Evolutionary conservation across 1,284 basidiomycete genomes (phyloP).

Genomic region (Cutaneotrichosporon cyanovorans): DNA sequence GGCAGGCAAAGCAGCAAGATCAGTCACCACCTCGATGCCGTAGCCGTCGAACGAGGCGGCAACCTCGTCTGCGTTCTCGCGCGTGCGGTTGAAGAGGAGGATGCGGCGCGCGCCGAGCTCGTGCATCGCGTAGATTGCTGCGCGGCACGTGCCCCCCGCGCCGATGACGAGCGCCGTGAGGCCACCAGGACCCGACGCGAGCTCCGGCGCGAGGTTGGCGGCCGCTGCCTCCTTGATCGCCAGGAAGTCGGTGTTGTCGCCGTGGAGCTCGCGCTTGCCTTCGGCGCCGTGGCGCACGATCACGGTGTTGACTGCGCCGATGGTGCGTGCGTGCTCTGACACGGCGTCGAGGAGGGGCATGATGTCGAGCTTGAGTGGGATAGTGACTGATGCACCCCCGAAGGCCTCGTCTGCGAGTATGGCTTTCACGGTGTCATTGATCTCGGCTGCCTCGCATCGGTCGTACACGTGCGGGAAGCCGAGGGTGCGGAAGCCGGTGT

Average conservation of each 20-base stretch:
- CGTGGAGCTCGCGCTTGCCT: constrained; percentile 57
- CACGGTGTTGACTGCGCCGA: constrained; percentile 91
- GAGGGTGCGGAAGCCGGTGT: constrained; percentile 71
- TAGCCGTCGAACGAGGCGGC: constrained; percentile 59
- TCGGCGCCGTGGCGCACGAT: constrained; percentile 52
- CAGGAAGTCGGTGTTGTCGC: constrained; percentile 91
- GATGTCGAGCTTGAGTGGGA: constrained; percentile 83
- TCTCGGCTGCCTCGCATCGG: constrained; percentile 63
- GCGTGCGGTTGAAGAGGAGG: constrained; percentile 79
- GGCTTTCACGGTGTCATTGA: constrained; percentile 60
- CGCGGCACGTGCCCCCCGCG: constrained; percentile 84
- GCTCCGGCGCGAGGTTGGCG: constrained; percentile 34
- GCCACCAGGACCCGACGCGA: constrained; percentile 27
- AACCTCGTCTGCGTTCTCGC: constrained; percentile 61
- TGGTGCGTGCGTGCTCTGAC: constrained; percentile 67
- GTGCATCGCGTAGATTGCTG: constrained; percentile 80
- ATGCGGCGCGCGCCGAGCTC: constrained; percentile 61
- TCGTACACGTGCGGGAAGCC: constrained; percentile 76
- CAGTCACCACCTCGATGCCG: constrained; percentile 53
- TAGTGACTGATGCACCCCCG: constrained; percentile 93
- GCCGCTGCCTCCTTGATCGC: constrained; percentile 61
- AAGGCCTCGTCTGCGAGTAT: constrained; percentile 65
- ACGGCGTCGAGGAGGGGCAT: constrained; percentile 69
- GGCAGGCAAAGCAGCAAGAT: constrained; percentile 54
- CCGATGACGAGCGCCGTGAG: constrained; percentile 72